These are phyloP conservation scores for Yarrowia sp. DNA, from an alignment of 805 yeast genomes.

Conservation along the genomic window DNA sequence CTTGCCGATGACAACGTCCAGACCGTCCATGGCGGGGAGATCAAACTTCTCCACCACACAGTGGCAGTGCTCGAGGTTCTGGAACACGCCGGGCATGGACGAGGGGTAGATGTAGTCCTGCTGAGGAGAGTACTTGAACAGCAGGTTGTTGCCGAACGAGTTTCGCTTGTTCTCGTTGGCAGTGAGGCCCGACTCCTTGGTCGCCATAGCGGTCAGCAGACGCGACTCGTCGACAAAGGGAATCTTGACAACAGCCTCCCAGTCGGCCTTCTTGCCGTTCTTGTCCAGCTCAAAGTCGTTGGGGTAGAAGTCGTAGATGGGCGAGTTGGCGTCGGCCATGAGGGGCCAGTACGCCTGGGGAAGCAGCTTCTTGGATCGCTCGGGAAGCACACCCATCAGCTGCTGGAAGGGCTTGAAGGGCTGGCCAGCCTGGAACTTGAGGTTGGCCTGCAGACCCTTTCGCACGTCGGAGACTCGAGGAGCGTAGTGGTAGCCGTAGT, in stretches of 20 bases:
- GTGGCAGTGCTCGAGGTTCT: constrained; percentile 74
- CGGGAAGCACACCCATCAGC: constrained; percentile 95
- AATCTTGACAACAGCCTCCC: constrained; percentile 96
- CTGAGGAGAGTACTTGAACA: constrained; percentile 75
- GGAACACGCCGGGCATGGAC: constrained; percentile 73
- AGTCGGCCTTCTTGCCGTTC: constrained; percentile 92
- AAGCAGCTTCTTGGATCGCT: constrained; percentile 75
- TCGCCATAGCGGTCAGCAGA: constrained; percentile 67
- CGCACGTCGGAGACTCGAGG: constrained; percentile 89
- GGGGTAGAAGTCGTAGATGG: constrained; percentile 89
- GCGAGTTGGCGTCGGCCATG: constrained; percentile 83
- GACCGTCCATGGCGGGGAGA: constrained; percentile 50
- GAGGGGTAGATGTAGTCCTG: constrained; percentile 63
- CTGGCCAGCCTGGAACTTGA: constrained; percentile 54
- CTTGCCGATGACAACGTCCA: constrained; percentile 48
- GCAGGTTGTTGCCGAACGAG: constrained; percentile 64
- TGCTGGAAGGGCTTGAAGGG: constrained; percentile 95
- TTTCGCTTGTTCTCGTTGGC: constrained; percentile 75
- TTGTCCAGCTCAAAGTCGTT: constrained; percentile 79
- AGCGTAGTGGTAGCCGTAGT: constrained; percentile 81
- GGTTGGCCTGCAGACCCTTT: constrained; percentile 58
- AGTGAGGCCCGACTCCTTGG: constrained; percentile 58
- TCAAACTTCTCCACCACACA: constrained; percentile 63
- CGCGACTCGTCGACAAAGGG: constrained; percentile 86
- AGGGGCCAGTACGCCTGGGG: constrained; percentile 75